A percentile compares a stretch with the other conserved stretches of the same genome.
Evolutionary conservation across 352 stramenopile species (phyloP).

Genomic region (Pythium apleroticum): DNA sequence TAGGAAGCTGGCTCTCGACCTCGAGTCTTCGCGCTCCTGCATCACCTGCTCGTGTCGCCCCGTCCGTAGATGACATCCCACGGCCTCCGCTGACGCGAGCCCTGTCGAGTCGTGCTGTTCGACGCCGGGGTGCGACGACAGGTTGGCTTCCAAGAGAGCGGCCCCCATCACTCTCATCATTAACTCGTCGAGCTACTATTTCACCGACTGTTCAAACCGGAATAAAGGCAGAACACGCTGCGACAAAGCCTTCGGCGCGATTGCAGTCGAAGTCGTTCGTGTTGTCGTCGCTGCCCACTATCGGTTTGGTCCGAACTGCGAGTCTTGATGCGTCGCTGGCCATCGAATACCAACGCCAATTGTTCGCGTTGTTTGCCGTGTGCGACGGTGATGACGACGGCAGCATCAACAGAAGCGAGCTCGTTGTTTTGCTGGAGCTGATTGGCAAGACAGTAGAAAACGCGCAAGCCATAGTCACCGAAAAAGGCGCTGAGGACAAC

Average conservation of each 20-base stretch:
- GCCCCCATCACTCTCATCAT: neutral
- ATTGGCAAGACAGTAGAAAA: too few species aligned
- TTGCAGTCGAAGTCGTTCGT: neutral
- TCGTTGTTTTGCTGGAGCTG: too few species aligned
- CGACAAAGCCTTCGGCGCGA: neutral
- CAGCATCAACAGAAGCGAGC: constrained; percentile 29
- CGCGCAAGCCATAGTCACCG: too few species aligned
- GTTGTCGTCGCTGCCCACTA: neutral
- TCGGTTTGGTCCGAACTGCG: neutral
- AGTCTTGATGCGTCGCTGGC: constrained; percentile 4
- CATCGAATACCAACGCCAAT: constrained; percentile 33
- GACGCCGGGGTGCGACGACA: neutral
- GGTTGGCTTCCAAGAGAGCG: neutral
- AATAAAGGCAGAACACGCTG: neutral
- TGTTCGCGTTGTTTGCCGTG: constrained; percentile 33
- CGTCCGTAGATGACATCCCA: neutral
- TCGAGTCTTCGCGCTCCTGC: neutral
- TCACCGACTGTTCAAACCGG: neutral
- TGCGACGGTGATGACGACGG: constrained; percentile 41
- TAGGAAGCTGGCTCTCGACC: neutral
- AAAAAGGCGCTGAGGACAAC: too few species aligned
- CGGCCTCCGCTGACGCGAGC: neutral
- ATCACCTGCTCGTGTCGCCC: neutral
- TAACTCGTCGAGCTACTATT: neutral
- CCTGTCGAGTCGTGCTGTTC: neutral